Base-by-base conservation (phyloP, 345 rosid species). In the Sisymbrium altissimum region DNA sequence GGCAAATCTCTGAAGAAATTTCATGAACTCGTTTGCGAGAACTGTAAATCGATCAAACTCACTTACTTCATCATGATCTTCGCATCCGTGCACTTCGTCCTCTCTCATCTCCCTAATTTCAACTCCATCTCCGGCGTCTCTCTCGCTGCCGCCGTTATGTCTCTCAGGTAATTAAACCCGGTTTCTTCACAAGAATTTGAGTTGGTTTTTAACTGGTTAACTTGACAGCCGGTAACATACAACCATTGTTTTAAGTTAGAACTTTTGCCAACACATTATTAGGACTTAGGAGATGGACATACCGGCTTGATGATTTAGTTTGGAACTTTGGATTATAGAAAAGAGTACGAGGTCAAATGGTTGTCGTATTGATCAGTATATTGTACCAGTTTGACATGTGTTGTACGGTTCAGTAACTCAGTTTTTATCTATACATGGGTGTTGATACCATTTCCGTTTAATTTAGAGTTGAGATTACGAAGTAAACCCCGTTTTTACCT, bases 71-170 rank as follows among this genome's bases (percentile, higher is more conserved):
- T 90, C 80, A 90, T 88, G 93, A 90, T 90, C 55, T 90, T 84
- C 12, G 79, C 96, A 41, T 86, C 92, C 3, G 86, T 79, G 8
- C 96, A 90, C 68, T 90, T 90, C 50, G 85, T 88, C 4, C 84
- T 90, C 13, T 84, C 93, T 74, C 96, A 90, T 57, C 93, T 88
- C 50, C 96, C 96, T 72, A 90, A 84, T 73, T 90, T 90, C 79
- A 84, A 90, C 82, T 79, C 96, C 75, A 86, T 90, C 74, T 35
- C 93, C 0, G 85, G 83, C 0, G 87, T 90, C 68, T 90, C 96
- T 6, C 66, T 88, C 62, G 87, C 87, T 1, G 96, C 96, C 1
- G 96, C 93, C 0, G 82, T 86, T 72, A 90, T 90, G 96, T 90
- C 93, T 32, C 75, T 90, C 69, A 86, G 90, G 92, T 86, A 76